Base-by-base conservation (phyloP, 225 moss, liverwort and hornwort genomes). In the Marchantia paleacea region DNA sequence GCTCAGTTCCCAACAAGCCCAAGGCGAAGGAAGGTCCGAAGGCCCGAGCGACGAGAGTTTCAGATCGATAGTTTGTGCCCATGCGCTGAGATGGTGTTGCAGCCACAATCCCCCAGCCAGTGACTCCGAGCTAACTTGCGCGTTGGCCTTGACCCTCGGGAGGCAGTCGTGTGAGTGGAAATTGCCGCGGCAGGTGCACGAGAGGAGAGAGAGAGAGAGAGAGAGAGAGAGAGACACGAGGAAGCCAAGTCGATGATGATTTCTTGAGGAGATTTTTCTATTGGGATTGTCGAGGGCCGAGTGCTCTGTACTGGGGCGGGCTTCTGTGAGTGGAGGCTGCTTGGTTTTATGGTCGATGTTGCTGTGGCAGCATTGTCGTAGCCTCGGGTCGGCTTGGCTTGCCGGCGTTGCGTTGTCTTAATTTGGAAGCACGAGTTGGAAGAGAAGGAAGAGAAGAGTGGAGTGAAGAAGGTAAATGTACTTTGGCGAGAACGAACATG, bases 341-440 rank as follows among this genome's bases (percentile, higher is more conserved):
- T 61, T 22, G 16, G 75, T 39, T 31, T 8, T n/a, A n/a, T 57
- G 60, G 76, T 62, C 76, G 76, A 76, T 76, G 76, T 39, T 76
- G 20, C 76, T 31, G 16, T 62, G 76, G 61, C 31, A 30, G 60
- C 76, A 76, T 76, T 61, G 39, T 76, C 58, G 22, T 76, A 48
- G 60, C 31, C 6, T 61, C 76, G 76, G 76, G 29, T 76, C 39
- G 39, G 47, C 48, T 61, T 24, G 75, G 75, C 75, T 76, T 55
- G 58, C 30, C 60, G 48, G 47, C 48, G 76, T 48, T 30, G 31
- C 62, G 15, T 61, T 11, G 58, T 26, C 28, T 28, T 76, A 61
- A 76, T 76, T 76, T 62, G 22, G 3, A 1, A 61, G 61, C 0
- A 28, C 57, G 31, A 20, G 47, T 16, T 19, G 31, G 53, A 48